Evolutionary conservation across 306 rosid genomes (phyloP), one percentile per base, ranked within the genome.

Genomic region (Fagus crenata): DNA sequence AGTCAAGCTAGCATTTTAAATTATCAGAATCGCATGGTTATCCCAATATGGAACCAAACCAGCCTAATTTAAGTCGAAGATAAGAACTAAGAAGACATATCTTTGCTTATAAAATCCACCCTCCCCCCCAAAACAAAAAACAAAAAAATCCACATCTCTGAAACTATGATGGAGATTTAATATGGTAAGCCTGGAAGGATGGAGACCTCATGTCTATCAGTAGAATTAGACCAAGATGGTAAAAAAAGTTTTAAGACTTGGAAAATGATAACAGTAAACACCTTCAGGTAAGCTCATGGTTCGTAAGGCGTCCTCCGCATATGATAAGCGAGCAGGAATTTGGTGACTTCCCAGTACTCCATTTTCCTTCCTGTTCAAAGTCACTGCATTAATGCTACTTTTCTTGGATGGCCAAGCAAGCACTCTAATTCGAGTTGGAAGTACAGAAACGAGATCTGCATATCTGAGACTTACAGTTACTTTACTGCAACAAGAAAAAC

Each of bases 221-320:
- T 14, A 36, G 37, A n/a, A 22, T 12, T 3, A 72, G n/a, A 56
- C 56, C 39, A 12, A 31, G 7, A 64, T 3, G 33, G 4, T 4
- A 28, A 53, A 31, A 79, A 69, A 49, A 36, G 13, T 51, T 32
- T 7, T 17, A 65, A 7, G 49, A 40, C 55, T 69, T 49, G 58
- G 83, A 79, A 63, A 22, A 22, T 22, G 28, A 22, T 22, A 22
- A 32, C 75, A 49, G 55, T 67, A 72, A 9, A 53, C 77, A 91
- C 99, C 99, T 92, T 87, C 96, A 3, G 92, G 97, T 76, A 91
- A 83, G 87, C 99, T 96, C 93, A 82, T 85, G 72, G 85, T 86
- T 83, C 88, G 89, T 61, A 96, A 84, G 81, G 99, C 97, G 69
- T 91, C 97, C 83, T 96, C 99, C 6, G 98, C 99, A 69, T 92